Conservation (phyloP, 2,329 filamentous ascomycete genomes). For the Coniochaeta sp. region DNA sequence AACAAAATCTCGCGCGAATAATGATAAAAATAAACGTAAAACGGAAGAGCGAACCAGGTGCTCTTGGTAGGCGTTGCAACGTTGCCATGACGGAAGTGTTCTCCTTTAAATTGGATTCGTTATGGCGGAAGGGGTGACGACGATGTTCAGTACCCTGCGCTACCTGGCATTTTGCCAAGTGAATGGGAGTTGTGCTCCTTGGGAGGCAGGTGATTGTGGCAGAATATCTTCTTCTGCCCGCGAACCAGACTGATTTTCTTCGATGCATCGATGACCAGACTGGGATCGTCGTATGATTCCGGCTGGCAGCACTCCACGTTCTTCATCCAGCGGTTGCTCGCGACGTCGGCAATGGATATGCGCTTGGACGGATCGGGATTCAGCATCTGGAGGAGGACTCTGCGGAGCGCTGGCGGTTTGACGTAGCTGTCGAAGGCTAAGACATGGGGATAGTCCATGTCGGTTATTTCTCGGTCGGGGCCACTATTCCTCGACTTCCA, state of each 20-base stretch:
- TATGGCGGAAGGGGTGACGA: neutral
- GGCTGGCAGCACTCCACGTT: constrained; percentile 72
- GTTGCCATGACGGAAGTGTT: neutral
- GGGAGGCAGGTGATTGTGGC: constrained; percentile 49
- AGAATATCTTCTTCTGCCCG: constrained; percentile 44
- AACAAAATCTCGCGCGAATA: neutral
- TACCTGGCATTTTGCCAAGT: constrained; percentile 48
- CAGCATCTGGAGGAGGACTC: constrained; percentile 72
- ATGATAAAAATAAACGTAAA: too few relatives aligned
- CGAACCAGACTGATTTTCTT: constrained; percentile 41
- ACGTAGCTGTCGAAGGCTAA: constrained; percentile 57
- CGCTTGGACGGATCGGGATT: constrained; percentile 69
- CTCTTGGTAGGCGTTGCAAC: neutral
- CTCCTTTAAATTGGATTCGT: neutral
- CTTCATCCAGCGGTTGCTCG: constrained; percentile 66
- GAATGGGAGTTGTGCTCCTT: constrained; percentile 38
- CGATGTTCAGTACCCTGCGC: constrained; percentile 38
- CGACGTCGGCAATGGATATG: constrained; percentile 59
- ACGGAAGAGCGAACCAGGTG: too few relatives aligned
- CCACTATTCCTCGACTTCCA: constrained; percentile 50
- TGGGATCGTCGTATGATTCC: constrained; percentile 60
- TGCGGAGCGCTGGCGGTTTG: constrained; percentile 60
- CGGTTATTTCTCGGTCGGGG: constrained; percentile 32
- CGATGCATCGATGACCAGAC: constrained; percentile 53
- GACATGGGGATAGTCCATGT: constrained; percentile 59